phyloP scores from a whole-genome alignment of 202 grass and related monocot genomes.

The Zoysia matrella region DNA sequence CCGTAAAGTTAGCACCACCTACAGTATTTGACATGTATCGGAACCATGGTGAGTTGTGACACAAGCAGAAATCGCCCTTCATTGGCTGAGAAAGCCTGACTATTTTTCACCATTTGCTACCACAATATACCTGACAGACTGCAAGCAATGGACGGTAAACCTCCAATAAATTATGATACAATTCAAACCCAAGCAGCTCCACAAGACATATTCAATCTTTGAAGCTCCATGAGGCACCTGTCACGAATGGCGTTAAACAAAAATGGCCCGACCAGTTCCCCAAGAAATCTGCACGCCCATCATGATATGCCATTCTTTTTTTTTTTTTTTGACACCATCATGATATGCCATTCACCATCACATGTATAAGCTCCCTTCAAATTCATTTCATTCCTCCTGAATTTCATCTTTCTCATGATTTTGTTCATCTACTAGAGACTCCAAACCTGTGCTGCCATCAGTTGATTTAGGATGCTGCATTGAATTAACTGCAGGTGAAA shows the following conservation, averaged over 20 bases:
- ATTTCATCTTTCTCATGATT: conserved; percentile 22
- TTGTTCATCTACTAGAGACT: conserved; percentile 35
- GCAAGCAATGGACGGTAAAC: conserved; percentile 23
- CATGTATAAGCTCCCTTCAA: conserved; percentile 9
- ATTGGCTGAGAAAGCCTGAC: conserved; percentile 9
- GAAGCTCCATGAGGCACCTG: background rate
- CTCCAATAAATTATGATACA: conserved; percentile 37
- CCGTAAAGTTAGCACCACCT: conserved; percentile 41
- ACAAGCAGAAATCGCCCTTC: background rate
- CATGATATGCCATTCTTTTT: no score
- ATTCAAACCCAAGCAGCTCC: conserved; percentile 14
- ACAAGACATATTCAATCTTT: background rate
- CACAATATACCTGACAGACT: conserved; percentile 10
- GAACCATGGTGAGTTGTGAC: background rate
- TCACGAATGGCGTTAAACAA: background rate
- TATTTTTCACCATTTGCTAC: conserved; percentile 22
- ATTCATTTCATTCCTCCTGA: conserved; percentile 23
- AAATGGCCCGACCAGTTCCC: conserved; percentile 25
- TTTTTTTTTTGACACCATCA: background rate
- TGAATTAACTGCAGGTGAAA: conserved; percentile 17
- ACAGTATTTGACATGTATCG: conserved; percentile 35
- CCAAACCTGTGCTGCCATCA: background rate
- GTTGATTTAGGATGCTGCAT: conserved; percentile 13
- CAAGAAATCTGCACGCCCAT: conserved; percentile 19
- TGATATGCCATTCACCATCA: conserved; percentile 34